A percentile compares a stretch with the other conserved stretches of the same genome.
Evolutionary conservation across 2,329 filamentous ascomycete species (phyloP).

Genomic region (Didymella exigua): DNA sequence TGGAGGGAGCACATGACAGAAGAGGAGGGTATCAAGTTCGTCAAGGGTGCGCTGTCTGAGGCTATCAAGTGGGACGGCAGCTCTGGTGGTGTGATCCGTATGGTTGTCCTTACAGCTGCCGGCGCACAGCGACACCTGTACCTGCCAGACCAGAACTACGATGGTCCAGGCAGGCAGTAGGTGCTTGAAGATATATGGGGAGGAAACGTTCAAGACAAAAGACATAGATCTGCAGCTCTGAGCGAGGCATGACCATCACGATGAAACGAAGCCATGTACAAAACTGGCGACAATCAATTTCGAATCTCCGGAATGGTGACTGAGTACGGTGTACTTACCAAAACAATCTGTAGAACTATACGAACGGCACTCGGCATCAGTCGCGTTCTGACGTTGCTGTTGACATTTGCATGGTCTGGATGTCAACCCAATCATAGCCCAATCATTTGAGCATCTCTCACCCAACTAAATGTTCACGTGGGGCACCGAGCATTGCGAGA

Average conservation of each 20-base stretch:
- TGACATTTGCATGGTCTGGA: not conserved
- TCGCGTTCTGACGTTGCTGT: not conserved
- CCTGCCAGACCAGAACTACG: conserved; percentile 85
- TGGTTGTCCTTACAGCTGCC: conserved; percentile 91
- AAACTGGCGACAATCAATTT: not conserved
- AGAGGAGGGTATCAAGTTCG: conserved; percentile 86
- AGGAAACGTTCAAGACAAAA: conserved; percentile 10
- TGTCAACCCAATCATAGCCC: conserved; percentile 4
- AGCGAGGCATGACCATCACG: conserved; percentile 20
- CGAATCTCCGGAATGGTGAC: not conserved
- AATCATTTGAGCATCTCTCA: conserved; percentile 1
- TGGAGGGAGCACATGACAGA: conserved; percentile 97
- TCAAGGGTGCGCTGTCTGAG: conserved; percentile 88
- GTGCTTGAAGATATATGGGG: not conserved
- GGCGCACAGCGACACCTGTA: conserved; percentile 94
- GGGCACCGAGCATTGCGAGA: not conserved
- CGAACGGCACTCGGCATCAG: not conserved
- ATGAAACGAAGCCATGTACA: conserved; percentile 14
- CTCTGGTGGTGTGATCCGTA: conserved; percentile 95
- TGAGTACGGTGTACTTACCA: not conserved
- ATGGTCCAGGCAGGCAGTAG: conserved; percentile 67
- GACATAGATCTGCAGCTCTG: conserved; percentile 17
- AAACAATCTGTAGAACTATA: not conserved
- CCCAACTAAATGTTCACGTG: conserved; percentile 19
- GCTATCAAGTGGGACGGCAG: conserved; percentile 99